A percentile compares a stretch with the other conserved stretches of the same genome.
These are phyloP conservation scores for Anthoceros angustus DNA, from an alignment of 225 moss, liverwort and hornwort genomes.

Conservation along the genomic window DNA sequence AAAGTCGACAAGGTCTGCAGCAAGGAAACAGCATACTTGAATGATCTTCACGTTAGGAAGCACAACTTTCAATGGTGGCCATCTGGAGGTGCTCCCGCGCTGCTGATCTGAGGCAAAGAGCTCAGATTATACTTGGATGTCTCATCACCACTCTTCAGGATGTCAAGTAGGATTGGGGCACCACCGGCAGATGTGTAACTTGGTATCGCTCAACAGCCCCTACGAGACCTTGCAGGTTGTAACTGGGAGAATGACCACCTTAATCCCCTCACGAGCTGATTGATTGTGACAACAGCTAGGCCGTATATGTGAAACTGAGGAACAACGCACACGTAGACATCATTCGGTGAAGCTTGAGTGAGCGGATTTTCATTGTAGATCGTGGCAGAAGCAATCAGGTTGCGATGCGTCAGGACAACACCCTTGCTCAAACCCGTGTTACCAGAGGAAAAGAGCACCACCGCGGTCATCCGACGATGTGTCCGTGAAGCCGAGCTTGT, in stretches of 20 bases:
- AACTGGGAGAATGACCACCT: background rate
- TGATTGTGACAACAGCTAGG: background rate
- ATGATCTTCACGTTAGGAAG: constrained; percentile 21
- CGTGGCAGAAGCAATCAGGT: background rate
- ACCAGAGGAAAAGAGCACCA: background rate
- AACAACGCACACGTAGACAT: background rate
- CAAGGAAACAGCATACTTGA: constrained; percentile 20
- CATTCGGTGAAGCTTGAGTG: background rate
- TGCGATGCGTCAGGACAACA: background rate
- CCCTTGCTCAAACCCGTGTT: constrained; percentile 2
- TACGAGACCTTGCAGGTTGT: background rate
- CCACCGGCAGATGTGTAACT: background rate
- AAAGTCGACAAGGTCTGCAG: background rate
- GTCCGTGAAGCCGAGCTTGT: no score
- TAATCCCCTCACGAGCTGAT: background rate
- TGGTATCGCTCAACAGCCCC: background rate
- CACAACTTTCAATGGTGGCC: constrained; percentile 29
- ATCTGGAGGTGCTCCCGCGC: constrained; percentile 48
- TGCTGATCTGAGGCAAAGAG: constrained; percentile 26
- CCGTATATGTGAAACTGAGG: background rate
- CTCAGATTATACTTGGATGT: constrained; percentile 36
- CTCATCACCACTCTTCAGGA: constrained; percentile 14
- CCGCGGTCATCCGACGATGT: no score
- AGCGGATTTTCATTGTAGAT: background rate
- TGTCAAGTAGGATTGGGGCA: constrained; percentile 27